A percentile compares a stretch with the other conserved stretches of the same genome.
Conservation (phyloP, 345 rosid species). For the Clausena lansium region DNA sequence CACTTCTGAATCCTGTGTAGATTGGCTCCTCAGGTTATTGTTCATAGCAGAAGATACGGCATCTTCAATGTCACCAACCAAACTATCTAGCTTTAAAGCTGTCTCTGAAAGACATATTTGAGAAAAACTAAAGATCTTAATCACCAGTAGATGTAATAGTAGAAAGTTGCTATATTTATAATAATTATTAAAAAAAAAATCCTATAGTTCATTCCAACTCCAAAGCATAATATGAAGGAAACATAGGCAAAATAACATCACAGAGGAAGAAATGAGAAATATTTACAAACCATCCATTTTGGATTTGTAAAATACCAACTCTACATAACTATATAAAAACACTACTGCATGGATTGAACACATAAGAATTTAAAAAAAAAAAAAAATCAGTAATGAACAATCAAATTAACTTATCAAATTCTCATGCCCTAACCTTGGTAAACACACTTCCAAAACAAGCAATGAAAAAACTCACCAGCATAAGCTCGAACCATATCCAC, state of each 20-base stretch:
- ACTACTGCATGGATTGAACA: neutral
- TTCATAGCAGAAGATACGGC: conserved; percentile 67
- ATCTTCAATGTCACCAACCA: conserved; percentile 93
- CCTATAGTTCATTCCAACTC: neutral
- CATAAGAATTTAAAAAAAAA: neutral
- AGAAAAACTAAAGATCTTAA: conserved; percentile 7
- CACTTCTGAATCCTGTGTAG: conserved; percentile 59
- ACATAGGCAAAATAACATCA: neutral
- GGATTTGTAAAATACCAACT: neutral
- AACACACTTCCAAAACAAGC: neutral
- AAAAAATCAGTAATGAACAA: neutral
- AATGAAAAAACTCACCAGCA: conserved; percentile 52
- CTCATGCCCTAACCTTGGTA: neutral
- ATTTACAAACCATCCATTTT: neutral
- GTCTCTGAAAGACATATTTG: conserved; percentile 63
- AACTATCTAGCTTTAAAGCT: conserved; percentile 72
- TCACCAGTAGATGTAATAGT: neutral
- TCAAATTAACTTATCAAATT: neutral
- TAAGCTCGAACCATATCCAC: conserved; percentile 81
- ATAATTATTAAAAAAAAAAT: neutral
- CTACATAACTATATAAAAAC: neutral
- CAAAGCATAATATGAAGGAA: neutral
- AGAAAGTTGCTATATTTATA: neutral
- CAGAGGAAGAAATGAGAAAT: neutral
- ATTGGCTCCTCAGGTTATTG: conserved; percentile 50